These are phyloP conservation scores for Cryoendolithus antarcticus DNA, from an alignment of 2,329 filamentous ascomycete genomes.

Conservation along the genomic window DNA sequence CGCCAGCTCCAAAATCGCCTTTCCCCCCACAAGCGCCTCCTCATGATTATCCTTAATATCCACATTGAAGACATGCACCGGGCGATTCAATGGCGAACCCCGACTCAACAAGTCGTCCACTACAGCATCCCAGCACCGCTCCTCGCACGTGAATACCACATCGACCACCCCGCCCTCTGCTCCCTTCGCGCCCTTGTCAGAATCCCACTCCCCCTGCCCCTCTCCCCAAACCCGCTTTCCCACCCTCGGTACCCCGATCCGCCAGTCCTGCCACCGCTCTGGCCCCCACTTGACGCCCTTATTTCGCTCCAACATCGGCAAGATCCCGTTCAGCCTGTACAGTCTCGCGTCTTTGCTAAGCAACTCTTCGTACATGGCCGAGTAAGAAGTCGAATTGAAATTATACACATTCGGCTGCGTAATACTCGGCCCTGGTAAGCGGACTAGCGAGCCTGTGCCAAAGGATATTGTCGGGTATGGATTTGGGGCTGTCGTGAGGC, in stretches of 20 bases:
- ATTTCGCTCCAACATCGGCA: slow-evolving; percentile 94
- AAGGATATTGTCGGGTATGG: slow-evolving; percentile 96
- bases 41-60: slow-evolving; percentile 98
- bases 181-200: slow-evolving; percentile 63
- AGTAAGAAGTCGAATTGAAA: slow-evolving; percentile 95
- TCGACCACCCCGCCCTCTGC: slow-evolving; percentile 85
- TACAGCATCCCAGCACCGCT: slow-evolving; percentile 96
- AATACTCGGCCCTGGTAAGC: slow-evolving; percentile 80
- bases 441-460: slow-evolving; percentile 87
- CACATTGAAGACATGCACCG: slow-evolving; percentile 95
- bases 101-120: slow-evolving; percentile 83
- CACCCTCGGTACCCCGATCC: slow-evolving; percentile 68
- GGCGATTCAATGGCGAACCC: slow-evolving; percentile 74
- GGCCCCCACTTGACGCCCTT: slow-evolving; percentile 87
- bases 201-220: slow-evolving; percentile 36
- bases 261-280: slow-evolving; percentile 97
- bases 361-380: slow-evolving; percentile 87
- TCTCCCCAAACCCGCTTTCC: slow-evolving; percentile 29
- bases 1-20: slow-evolving; percentile 84
- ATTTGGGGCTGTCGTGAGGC: slow-evolving; percentile 58
- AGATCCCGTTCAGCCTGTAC: slow-evolving; percentile 81
- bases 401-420: slow-evolving; percentile 93
- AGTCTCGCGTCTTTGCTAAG: slow-evolving; percentile 72
- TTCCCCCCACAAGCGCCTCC: slow-evolving; percentile 80
- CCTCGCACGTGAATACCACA: slow-evolving; percentile 92